Percentiles rank a stretch among this genome's conserved stretches.
phyloP scores from a whole-genome alignment of 2,329 filamentous ascomycete genomes.

The Dendrostoma leiphaemia region DNA sequence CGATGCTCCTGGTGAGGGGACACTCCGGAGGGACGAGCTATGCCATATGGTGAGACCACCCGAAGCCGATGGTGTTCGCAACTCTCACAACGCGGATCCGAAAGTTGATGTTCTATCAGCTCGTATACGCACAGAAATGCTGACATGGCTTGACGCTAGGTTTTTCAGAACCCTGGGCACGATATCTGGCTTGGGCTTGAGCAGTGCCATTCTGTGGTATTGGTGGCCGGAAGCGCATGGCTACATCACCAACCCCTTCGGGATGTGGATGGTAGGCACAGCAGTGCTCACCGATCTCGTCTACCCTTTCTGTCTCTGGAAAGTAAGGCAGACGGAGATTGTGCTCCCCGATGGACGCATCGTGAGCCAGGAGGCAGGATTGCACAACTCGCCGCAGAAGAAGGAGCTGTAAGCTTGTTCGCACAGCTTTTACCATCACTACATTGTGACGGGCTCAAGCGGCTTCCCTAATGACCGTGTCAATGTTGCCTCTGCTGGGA shows the following conservation, averaged over 20 bases:
- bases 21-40: constrained; percentile 49
- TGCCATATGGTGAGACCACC: constrained; percentile 43
- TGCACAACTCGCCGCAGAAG: neutral
- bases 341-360: constrained; percentile 36
- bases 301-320: constrained; percentile 42
- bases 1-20: constrained; percentile 43
- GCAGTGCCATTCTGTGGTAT: constrained; percentile 43
- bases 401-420: constrained; percentile 4
- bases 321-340: constrained; percentile 37
- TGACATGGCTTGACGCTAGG: constrained; percentile 28
- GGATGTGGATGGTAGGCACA: constrained; percentile 39
- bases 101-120: no score
- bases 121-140: neutral
- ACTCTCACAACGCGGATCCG: no score
- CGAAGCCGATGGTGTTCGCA: no score
- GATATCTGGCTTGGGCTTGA: constrained; percentile 37
- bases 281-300: constrained; percentile 40
- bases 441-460: no score
- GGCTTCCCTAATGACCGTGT: no score
- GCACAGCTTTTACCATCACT: no score
- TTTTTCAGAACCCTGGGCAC: constrained; percentile 42
- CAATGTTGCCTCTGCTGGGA: no score
- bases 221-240: constrained; percentile 50
- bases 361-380: constrained; percentile 18
- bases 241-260: constrained; percentile 42